Percentiles rank a stretch among this genome's conserved stretches.
These are phyloP conservation scores for Populus alba DNA, from an alignment of 345 rosid genomes.

Conservation along the genomic window DNA sequence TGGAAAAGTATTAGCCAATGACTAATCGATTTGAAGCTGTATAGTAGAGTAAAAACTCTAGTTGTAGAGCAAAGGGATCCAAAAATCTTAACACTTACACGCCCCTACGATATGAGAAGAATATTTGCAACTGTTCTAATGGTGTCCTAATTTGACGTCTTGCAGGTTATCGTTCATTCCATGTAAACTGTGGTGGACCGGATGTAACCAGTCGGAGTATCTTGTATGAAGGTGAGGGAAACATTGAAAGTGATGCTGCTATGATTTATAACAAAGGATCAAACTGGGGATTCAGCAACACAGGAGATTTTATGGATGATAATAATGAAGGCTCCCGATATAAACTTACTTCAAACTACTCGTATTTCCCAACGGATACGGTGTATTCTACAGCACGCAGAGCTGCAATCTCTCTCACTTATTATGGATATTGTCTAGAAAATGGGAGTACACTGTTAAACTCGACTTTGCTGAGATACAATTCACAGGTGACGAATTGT, in stretches of 20 bases:
- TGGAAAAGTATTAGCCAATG: no score
- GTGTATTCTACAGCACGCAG: not conserved
- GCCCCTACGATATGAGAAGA: not conserved
- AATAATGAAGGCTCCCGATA: no score
- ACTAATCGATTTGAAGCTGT: no score
- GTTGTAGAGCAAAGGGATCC: no score
- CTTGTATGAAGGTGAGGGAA: not conserved
- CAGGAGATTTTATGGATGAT: conserved; percentile 8
- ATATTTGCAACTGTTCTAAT: no score
- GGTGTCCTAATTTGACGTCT: not conserved
- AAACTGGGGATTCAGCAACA: conserved; percentile 11
- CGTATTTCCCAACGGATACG: no score
- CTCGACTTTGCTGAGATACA: conserved; percentile 14
- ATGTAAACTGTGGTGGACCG: not conserved
- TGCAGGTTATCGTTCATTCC: not conserved
- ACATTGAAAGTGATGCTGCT: not conserved
- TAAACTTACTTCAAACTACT: no score
- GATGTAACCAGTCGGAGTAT: not conserved
- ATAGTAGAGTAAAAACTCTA: no score
- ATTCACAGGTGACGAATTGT: not conserved
- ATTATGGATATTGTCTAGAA: not conserved
- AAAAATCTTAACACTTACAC: no score
- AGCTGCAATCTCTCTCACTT: not conserved
- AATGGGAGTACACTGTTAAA: conserved; percentile 3
- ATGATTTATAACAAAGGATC: no score